Evolutionary conservation across 2,329 filamentous ascomycete species (phyloP).

Genomic region (Venturia nashicola): DNA sequence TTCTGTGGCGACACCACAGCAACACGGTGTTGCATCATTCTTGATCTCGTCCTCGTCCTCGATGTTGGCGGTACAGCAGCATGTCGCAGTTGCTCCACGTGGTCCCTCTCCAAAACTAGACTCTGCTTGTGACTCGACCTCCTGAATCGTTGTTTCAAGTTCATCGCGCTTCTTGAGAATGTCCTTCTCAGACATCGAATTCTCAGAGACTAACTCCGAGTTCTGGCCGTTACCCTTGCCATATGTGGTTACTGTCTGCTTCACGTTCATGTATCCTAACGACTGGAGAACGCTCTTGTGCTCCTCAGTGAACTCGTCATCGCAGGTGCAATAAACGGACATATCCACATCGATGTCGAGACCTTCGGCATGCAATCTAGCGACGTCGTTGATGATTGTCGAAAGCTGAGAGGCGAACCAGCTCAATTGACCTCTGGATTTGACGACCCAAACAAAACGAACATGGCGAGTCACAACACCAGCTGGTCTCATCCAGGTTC

Average conservation of each 20-base stretch:
- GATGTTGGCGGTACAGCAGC: conserved; percentile 38
- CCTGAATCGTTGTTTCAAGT: conserved; percentile 18
- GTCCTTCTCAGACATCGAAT: conserved; percentile 14
- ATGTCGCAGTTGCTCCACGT: conserved; percentile 21
- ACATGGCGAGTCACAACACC: conserved; percentile 35
- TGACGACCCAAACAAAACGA: conserved; percentile 48
- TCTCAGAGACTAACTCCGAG: background rate
- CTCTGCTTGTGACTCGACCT: conserved; percentile 13
- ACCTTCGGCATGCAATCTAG: conserved; percentile 24
- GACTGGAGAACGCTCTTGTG: conserved; percentile 15
- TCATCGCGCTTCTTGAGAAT: conserved; percentile 10
- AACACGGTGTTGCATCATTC: conserved; percentile 11
- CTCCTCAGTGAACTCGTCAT: conserved; percentile 33
- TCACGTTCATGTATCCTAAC: background rate
- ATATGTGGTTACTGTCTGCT: background rate
- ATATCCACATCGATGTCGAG: conserved; percentile 35
- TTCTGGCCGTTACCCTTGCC: background rate
- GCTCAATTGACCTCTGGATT: conserved; percentile 36
- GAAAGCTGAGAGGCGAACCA: conserved; percentile 43
- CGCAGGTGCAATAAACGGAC: conserved; percentile 43
- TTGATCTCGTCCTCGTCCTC: conserved; percentile 25
- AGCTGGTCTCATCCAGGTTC: conserved; percentile 12
- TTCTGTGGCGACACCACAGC: background rate
- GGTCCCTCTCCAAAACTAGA: conserved; percentile 6
- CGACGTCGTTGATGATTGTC: conserved; percentile 30